Percentiles rank a stretch among this genome's conserved stretches.
phyloP scores from a whole-genome alignment of 108 stramenopile genomes.

The Nitzschia palea region DNA sequence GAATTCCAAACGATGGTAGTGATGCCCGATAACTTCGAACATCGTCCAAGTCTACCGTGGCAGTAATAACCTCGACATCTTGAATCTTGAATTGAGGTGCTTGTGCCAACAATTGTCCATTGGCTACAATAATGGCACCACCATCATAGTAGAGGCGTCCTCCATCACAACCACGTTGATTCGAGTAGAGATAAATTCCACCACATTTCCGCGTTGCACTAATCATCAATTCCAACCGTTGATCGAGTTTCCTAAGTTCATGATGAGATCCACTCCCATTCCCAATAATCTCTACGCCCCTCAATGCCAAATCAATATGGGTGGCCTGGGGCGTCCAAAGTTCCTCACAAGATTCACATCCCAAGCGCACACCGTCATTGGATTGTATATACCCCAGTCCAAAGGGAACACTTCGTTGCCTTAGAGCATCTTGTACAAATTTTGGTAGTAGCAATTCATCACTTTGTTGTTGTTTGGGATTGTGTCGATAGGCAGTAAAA shows the following conservation, averaged over 20 bases:
- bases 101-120: constrained; percentile 93
- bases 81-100: constrained; percentile 88
- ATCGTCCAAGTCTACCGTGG: constrained; percentile 94
- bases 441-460: background rate
- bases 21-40: constrained; percentile 89
- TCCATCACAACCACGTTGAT: constrained; percentile 98
- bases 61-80: constrained; percentile 92
- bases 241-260: constrained; percentile 88
- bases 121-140: constrained; percentile 90
- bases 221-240: constrained; percentile 85
- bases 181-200: constrained; percentile 97
- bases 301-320: constrained; percentile 86
- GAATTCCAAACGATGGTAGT: constrained; percentile 84
- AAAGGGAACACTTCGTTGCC: constrained; percentile 66
- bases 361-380: constrained; percentile 70
- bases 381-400: constrained; percentile 64
- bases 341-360: constrained; percentile 98
- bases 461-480: background rate
- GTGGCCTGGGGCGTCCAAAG: constrained; percentile 92
- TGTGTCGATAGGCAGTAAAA: constrained; percentile 84
- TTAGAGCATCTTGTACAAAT: constrained; percentile 36
- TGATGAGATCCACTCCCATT: constrained; percentile 98
- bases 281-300: constrained; percentile 95
- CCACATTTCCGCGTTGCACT: constrained; percentile 93
- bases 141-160: constrained; percentile 95